phyloP scores from a whole-genome alignment of 2,329 filamentous ascomycete genomes.

The Talaromyces atroroseus region DNA sequence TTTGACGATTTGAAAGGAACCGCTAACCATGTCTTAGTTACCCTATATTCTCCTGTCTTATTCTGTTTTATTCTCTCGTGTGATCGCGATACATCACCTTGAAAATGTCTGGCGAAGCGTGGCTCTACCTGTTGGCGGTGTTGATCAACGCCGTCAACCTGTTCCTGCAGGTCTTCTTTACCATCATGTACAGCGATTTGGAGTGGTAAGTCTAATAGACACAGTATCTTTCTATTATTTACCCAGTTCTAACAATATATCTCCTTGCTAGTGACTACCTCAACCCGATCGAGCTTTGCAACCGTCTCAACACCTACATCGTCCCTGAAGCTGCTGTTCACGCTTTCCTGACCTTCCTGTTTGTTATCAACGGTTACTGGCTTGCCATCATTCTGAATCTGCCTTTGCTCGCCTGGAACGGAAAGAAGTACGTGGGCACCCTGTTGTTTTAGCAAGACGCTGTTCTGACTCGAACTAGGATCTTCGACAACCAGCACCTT shows the following conservation, averaged over 20 bases:
- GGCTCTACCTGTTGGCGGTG: conserved; percentile 96
- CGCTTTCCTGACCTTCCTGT: conserved; percentile 89
- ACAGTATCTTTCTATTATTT: neutral
- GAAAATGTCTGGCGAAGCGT: conserved; percentile 94
- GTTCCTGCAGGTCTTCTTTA: conserved; percentile 99
- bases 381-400: conserved; percentile 85
- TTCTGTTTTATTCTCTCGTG: neutral
- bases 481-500: conserved; percentile 93
- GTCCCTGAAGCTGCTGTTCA: conserved; percentile 97
- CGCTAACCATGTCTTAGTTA: neutral
- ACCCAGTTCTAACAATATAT: conserved; percentile 23
- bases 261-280: conserved; percentile 77
- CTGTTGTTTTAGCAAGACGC: conserved; percentile 34
- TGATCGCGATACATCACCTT: conserved; percentile 7
- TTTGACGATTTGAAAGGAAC: neutral
- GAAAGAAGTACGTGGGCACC: conserved; percentile 71
- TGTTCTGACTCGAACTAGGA: conserved; percentile 52
- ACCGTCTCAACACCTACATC: conserved; percentile 99
- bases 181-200: conserved; percentile 99
- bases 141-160: conserved; percentile 99
- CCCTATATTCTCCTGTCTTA: neutral
- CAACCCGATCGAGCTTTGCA: conserved; percentile 99
- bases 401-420: conserved; percentile 86
- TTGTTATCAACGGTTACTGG: conserved; percentile 99
- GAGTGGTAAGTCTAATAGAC: conserved; percentile 68